Evolutionary conservation across 2,329 filamentous ascomycete genomes (phyloP).

Genomic region (Pestalotiopsis sp.): DNA sequence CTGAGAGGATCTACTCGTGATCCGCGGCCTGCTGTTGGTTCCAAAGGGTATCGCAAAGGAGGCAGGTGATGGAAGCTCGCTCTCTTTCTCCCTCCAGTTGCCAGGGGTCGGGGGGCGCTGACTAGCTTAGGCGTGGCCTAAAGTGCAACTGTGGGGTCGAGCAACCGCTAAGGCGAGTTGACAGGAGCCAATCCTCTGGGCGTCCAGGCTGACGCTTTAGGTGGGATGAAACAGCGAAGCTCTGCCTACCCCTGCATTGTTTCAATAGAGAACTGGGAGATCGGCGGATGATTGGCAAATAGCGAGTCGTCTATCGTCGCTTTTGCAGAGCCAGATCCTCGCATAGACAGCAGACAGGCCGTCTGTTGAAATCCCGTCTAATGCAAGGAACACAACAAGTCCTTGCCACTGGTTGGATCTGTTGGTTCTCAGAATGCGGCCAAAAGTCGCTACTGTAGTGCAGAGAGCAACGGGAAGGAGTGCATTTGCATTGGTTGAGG

Average conservation of each 20-base stretch:
- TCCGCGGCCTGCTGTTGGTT: background rate
- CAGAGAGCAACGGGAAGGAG: too few relatives aligned
- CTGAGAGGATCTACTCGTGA: constrained; percentile 3
- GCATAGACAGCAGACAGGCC: background rate
- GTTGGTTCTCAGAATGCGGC: background rate
- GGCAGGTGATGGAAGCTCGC: background rate
- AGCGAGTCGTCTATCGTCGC: background rate
- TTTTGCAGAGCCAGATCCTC: background rate
- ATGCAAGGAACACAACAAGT: background rate
- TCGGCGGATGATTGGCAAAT: constrained; percentile 5
- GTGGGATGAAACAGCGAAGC: background rate
- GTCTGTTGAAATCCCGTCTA: background rate
- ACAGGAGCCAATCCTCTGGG: constrained; percentile 12
- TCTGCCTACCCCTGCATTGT: constrained; percentile 2
- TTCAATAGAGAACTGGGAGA: background rate
- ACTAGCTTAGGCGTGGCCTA: background rate
- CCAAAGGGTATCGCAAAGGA: background rate
- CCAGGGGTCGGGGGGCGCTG: background rate
- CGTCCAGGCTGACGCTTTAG: background rate
- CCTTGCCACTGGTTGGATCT: background rate
- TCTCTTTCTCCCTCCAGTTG: too few relatives aligned
- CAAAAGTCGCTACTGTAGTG: too few relatives aligned
- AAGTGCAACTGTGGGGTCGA: background rate
- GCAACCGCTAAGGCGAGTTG: background rate
- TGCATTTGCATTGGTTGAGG: too few relatives aligned